phyloP scores from a whole-genome alignment of 495 filamentous ascomycete species.

The Aspergillus conjunctus region DNA sequence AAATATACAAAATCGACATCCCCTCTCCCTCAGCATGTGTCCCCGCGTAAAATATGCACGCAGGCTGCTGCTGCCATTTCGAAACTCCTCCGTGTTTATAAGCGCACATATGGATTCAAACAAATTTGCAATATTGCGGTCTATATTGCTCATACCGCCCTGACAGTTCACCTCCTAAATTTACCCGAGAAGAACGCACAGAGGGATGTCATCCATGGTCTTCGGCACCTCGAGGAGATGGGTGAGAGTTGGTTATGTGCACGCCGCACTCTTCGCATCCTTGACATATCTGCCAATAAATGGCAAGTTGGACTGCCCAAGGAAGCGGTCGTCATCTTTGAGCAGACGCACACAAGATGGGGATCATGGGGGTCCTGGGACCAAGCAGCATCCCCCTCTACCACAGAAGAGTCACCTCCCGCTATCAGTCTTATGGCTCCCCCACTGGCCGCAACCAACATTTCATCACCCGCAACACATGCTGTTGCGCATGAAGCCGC shows the following conservation, averaged over 20 bases:
- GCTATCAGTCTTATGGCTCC: slow-evolving; percentile 17
- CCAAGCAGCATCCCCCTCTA: slow-evolving; percentile 40
- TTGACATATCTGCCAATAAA: slow-evolving; percentile 80
- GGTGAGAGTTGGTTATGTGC: slow-evolving; percentile 94
- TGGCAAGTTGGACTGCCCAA: slow-evolving; percentile 88
- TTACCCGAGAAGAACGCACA: slow-evolving; percentile 85
- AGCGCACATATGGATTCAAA: slow-evolving; percentile 82
- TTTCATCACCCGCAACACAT: slow-evolving; percentile 23
- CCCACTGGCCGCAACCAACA: slow-evolving; percentile 23
- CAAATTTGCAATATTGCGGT: slow-evolving; percentile 96
- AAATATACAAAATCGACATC: slow-evolving; percentile 81
- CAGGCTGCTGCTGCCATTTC: slow-evolving; percentile 87
- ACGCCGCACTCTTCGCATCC: slow-evolving; percentile 77
- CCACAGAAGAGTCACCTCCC: slow-evolving; percentile 35
- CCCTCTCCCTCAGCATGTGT: slow-evolving; percentile 83
- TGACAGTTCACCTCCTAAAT: slow-evolving; percentile 92
- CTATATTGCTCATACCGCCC: slow-evolving; percentile 91
- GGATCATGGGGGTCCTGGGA: slow-evolving; percentile 51
- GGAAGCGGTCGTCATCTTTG: slow-evolving; percentile 74
- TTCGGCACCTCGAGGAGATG: slow-evolving; percentile 95
- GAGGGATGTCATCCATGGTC: slow-evolving; percentile 83
- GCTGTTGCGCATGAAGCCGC: slow-evolving; percentile 17
- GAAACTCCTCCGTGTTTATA: slow-evolving; percentile 89
- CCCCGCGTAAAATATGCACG: slow-evolving; percentile 86
- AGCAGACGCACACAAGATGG: slow-evolving; percentile 62